A percentile compares a stretch with the other conserved stretches of the same genome.
Conservation (phyloP, 73 alveolate species). For the Paramecium primaurelia region DNA sequence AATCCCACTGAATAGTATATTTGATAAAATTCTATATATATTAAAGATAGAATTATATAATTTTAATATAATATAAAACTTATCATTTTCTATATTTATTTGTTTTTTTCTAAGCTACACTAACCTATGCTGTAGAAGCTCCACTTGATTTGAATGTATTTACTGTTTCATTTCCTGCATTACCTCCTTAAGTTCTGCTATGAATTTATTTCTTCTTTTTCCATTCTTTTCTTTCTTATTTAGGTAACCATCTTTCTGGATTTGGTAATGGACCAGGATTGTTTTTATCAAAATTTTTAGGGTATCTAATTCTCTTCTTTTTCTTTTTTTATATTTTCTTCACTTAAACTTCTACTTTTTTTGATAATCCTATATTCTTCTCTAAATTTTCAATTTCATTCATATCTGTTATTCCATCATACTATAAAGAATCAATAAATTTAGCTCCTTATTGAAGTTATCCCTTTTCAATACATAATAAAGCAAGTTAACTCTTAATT, state of each 20-base stretch:
- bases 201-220: conserved; percentile 60
- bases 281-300: conserved; percentile 81
- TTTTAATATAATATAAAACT: neutral
- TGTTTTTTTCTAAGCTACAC: neutral
- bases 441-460: neutral
- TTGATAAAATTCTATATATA: neutral
- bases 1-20: too few species aligned
- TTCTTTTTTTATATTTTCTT: conserved; percentile 64
- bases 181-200: conserved; percentile 58
- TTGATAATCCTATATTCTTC: conserved; percentile 47
- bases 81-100: conserved; percentile 29
- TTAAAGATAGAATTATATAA: neutral
- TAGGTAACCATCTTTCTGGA: conserved; percentile 90
- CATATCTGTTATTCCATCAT: conserved; percentile 27
- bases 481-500: neutral
- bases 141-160: neutral
- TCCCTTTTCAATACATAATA: conserved; percentile 49
- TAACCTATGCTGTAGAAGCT: neutral
- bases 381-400: conserved; percentile 36
- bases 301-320: conserved; percentile 77
- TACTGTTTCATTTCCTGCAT: conserved; percentile 56
- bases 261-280: conserved; percentile 90
- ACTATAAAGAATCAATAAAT: conserved; percentile 37
- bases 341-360: conserved; percentile 28
- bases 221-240: conserved; percentile 72